Conservation (phyloP, 202 grass and related monocot species). For the Cymbopogon flexuosus region DNA sequence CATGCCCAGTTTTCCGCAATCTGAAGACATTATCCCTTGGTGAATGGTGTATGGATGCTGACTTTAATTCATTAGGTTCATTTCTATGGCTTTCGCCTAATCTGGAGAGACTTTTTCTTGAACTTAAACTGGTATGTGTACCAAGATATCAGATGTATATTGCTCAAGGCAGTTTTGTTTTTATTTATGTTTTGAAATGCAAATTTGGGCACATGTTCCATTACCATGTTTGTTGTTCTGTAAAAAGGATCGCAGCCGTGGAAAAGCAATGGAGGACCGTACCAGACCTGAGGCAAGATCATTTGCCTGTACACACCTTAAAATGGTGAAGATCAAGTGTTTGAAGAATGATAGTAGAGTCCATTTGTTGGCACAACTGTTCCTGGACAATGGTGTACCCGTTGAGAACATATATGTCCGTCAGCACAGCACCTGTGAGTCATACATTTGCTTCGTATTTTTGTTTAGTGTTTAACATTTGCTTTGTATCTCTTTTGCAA, state of each 20-base stretch:
- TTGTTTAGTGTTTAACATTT: not conserved
- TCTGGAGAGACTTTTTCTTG: slow-evolving; percentile 18
- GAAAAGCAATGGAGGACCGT: not conserved
- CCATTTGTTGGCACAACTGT: no score
- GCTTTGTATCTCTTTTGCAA: not conserved
- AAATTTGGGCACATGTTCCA: not conserved
- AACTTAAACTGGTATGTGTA: slow-evolving; percentile 8
- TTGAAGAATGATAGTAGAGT: slow-evolving; percentile 13
- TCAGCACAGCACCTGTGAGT: not conserved
- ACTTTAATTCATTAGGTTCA: not conserved
- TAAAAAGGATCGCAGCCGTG: not conserved
- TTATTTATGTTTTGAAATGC: not conserved
- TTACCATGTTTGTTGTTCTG: slow-evolving; percentile 1
- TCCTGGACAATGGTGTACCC: no score
- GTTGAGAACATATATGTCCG: no score
- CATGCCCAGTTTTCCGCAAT: not conserved
- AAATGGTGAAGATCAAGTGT: slow-evolving; percentile 34
- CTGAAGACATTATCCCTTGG: slow-evolving; percentile 21
- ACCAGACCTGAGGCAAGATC: not conserved
- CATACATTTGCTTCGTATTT: not conserved
- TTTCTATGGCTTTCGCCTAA: slow-evolving; percentile 17
- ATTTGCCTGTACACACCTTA: slow-evolving; percentile 17
- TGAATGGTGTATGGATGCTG: slow-evolving; percentile 11
- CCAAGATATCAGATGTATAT: not conserved
- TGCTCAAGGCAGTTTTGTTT: not conserved